phyloP scores from a whole-genome alignment of 1,284 basidiomycete genomes.

The Trametes sp. region DNA sequence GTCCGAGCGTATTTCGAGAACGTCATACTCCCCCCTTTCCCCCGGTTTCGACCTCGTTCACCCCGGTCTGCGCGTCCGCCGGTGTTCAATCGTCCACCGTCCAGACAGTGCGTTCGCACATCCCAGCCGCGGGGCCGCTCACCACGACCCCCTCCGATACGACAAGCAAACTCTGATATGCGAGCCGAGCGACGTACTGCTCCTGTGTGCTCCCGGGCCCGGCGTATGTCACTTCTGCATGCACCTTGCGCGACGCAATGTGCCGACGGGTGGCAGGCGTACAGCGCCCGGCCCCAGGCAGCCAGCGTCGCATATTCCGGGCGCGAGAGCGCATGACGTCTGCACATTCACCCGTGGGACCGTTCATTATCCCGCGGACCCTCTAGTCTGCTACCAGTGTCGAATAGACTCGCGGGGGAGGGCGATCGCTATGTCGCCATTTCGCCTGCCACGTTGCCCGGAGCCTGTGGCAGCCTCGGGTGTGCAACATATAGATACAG shows the following conservation, averaged over 20 bases:
- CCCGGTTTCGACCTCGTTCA: background rate
- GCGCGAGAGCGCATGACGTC: slow-evolving; percentile 3
- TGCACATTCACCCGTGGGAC: background rate
- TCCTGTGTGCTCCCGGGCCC: too few species aligned
- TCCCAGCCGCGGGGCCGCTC: too few species aligned
- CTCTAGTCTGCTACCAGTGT: background rate
- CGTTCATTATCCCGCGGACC: background rate
- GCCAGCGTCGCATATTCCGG: background rate
- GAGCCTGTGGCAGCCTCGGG: too few species aligned
- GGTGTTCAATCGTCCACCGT: background rate
- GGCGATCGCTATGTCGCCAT: background rate
- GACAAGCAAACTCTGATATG: too few species aligned
- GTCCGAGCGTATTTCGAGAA: background rate
- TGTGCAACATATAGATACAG: too few species aligned
- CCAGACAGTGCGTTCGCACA: background rate
- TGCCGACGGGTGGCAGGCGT: background rate
- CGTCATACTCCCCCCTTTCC: background rate
- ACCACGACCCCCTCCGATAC: too few species aligned
- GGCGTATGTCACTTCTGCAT: too few species aligned
- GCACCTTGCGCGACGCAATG: background rate
- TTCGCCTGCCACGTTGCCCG: background rate
- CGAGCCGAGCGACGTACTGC: too few species aligned
- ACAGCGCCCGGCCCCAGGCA: background rate
- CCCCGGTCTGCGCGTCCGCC: background rate
- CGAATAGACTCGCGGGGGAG: background rate